phyloP scores from a whole-genome alignment of 2,329 filamentous ascomycete species.

The Ascosphaera pollenicola region DNA sequence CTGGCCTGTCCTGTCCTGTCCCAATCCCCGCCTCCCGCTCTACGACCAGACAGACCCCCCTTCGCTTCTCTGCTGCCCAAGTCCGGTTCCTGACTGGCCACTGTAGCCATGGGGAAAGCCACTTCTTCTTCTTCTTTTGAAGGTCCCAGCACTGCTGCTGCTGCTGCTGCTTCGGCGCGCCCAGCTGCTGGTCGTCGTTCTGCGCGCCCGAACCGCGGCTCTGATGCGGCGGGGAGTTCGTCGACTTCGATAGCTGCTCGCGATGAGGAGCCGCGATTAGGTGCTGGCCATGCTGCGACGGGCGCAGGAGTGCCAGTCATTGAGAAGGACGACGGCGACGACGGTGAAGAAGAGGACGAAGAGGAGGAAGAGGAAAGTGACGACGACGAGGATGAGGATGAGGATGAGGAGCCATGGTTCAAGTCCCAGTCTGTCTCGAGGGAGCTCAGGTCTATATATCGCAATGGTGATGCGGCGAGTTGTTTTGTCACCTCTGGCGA shows the following conservation, averaged over 20 bases:
- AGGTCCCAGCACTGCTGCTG: background rate
- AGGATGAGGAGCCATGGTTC: conserved; percentile 81
- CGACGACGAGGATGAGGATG: conserved; percentile 55
- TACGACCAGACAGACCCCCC: too few species aligned
- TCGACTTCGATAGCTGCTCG: background rate
- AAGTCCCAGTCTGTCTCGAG: conserved; percentile 82
- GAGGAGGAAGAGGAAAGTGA: conserved; percentile 32
- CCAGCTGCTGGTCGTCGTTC: background rate
- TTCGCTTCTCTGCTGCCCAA: background rate
- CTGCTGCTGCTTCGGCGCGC: too few species aligned
- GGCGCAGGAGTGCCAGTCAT: background rate
- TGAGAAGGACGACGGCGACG: conserved; percentile 6
- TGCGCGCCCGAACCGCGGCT: background rate
- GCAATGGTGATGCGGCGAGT: conserved; percentile 88
- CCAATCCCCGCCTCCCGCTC: too few species aligned
- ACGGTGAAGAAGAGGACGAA: conserved; percentile 10
- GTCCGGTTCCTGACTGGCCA: background rate
- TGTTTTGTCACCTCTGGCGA: conserved; percentile 77
- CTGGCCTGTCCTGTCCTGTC: too few species aligned
- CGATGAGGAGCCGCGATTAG: background rate
- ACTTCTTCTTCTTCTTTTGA: background rate
- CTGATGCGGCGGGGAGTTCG: background rate
- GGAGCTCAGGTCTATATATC: conserved; percentile 59
- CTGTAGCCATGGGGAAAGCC: background rate
- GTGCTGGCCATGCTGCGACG: background rate